Conservation (phyloP, 1,284 basidiomycete species). For the Moesziomyces antarcticus region DNA sequence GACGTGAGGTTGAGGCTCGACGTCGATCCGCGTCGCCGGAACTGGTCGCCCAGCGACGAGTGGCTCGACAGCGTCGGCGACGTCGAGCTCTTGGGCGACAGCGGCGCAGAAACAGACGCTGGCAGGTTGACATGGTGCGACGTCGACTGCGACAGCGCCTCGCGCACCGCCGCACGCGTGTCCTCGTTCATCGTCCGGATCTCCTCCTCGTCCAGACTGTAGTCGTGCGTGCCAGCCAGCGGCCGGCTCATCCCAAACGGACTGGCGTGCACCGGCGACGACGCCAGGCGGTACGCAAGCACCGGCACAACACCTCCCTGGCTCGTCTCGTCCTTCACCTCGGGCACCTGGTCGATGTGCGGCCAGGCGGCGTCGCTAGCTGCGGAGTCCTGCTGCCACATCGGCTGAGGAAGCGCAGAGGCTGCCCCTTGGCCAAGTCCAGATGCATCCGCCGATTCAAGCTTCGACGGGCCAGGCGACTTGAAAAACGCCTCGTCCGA, state of each 20-base stretch:
- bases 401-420: not conserved
- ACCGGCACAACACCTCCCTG: constrained; percentile 1
- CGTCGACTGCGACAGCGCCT: constrained; percentile 38
- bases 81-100: constrained; percentile 16
- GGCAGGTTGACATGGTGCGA: constrained; percentile 20
- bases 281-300: constrained; percentile 16
- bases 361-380: not conserved
- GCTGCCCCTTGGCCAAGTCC: not conserved
- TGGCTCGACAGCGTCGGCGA: constrained; percentile 29
- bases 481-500: constrained; percentile 29
- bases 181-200: constrained; percentile 45
- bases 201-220: constrained; percentile 36
- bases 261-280: constrained; percentile 15
- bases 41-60: constrained; percentile 22
- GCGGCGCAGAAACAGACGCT: constrained; percentile 6
- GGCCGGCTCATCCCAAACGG: constrained; percentile 2
- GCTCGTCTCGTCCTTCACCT: not conserved
- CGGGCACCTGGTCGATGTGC: no score
- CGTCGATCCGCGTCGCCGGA: constrained; percentile 16
- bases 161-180: constrained; percentile 37
- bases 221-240: constrained; percentile 21
- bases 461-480: constrained; percentile 1
- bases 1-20: constrained; percentile 23
- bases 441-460: not conserved
- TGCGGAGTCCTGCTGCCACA: not conserved